phyloP scores from a whole-genome alignment of 306 rosid species.

The Potentilla sterilis region DNA sequence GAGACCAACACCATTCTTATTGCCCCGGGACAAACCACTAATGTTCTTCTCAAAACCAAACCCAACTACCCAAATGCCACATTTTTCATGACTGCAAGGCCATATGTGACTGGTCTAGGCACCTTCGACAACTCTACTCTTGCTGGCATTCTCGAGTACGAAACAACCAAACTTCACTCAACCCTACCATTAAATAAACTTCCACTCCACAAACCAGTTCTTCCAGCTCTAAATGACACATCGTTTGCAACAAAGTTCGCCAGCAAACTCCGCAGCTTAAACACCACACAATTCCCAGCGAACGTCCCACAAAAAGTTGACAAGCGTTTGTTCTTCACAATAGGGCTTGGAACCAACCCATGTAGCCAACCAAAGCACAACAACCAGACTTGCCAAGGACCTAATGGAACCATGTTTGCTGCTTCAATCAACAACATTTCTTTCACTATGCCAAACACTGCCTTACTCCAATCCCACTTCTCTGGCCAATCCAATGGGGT shows the following conservation, averaged over 20 bases:
- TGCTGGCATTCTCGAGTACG: constrained; percentile 54
- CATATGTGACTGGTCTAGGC: constrained; percentile 5
- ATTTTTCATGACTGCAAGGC: constrained; percentile 57
- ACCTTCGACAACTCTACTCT: constrained; percentile 76
- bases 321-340: constrained; percentile 52
- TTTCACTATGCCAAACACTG: constrained; percentile 45
- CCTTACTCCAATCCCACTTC: constrained; percentile 61
- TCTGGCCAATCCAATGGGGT: constrained; percentile 42
- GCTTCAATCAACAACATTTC: constrained; percentile 67
- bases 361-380: constrained; percentile 19
- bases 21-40: constrained; percentile 67
- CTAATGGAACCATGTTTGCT: constrained; percentile 66
- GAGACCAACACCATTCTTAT: constrained; percentile 44
- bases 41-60: constrained; percentile 57
- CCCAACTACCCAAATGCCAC: constrained; percentile 49
- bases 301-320: constrained; percentile 65
- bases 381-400: constrained; percentile 60
- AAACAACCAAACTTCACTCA: constrained; percentile 24
- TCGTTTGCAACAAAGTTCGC: constrained; percentile 46
- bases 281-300: constrained; percentile 47
- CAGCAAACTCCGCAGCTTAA: constrained; percentile 47
- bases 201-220: constrained; percentile 40
- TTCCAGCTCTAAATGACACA: constrained; percentile 64
- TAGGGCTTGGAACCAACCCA: constrained; percentile 61
- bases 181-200: constrained; percentile 29